These are phyloP conservation scores for Cystoisospora suis DNA, from an alignment of 169 alveolate species.

Conservation along the genomic window DNA sequence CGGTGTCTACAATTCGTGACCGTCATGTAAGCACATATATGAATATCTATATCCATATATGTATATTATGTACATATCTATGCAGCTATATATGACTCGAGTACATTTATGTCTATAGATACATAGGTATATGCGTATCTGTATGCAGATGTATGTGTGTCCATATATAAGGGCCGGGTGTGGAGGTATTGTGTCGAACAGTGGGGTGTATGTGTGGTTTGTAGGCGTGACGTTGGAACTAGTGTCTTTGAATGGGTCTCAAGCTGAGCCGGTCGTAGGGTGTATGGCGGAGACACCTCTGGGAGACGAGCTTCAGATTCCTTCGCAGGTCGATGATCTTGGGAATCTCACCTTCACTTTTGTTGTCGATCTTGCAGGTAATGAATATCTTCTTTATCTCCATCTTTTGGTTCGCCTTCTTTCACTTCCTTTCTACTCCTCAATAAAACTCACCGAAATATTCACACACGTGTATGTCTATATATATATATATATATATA, in stretches of 20 bases:
- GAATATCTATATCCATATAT: no score
- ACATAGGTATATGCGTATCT: background rate
- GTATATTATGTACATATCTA: background rate
- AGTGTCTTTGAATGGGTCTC: constrained; percentile 30
- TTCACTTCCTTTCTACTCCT: background rate
- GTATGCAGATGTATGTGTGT: background rate
- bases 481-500: background rate
- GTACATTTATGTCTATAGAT: background rate
- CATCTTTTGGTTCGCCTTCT: no score
- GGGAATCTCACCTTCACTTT: constrained; percentile 2
- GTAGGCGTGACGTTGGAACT: constrained; percentile 13
- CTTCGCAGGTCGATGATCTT: background rate
- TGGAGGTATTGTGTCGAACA: background rate
- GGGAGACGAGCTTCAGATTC: constrained; percentile 8
- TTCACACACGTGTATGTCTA: background rate
- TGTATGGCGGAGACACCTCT: constrained; percentile 38
- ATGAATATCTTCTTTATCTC: no score
- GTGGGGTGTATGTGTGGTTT: background rate
- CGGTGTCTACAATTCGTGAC: no score
- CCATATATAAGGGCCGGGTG: background rate
- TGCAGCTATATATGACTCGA: background rate
- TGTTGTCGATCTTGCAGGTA: background rate
- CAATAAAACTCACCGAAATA: background rate
- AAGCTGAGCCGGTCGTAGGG: constrained; percentile 21
- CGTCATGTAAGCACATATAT: background rate